phyloP scores from a whole-genome alignment of 1,284 basidiomycete genomes.

The Hypsizygus ulmarius region DNA sequence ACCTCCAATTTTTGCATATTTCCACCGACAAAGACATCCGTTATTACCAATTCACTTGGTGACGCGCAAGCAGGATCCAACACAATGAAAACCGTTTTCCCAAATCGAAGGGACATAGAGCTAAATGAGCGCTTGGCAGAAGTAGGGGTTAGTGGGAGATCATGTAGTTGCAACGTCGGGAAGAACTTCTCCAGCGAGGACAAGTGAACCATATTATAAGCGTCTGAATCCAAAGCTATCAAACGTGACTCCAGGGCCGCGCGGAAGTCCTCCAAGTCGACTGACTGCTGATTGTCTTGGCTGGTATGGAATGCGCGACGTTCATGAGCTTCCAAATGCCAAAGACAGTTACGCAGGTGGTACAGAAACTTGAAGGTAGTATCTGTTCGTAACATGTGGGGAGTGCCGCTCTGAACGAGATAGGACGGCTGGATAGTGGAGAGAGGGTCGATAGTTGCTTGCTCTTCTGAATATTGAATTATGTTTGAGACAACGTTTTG shows the following conservation, averaged over 20 bases:
- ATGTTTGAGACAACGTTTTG: constrained; percentile 43
- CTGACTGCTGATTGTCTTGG: constrained; percentile 3
- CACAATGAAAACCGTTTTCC: constrained; percentile 27
- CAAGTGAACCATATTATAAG: constrained; percentile 29
- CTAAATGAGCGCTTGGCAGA: background rate
- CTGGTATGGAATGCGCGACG: constrained; percentile 6
- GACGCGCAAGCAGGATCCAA: constrained; percentile 28
- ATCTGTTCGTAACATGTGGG: constrained; percentile 62
- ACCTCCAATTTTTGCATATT: constrained; percentile 32
- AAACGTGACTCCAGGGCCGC: constrained; percentile 42
- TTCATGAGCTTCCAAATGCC: constrained; percentile 27
- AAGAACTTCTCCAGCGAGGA: constrained; percentile 35
- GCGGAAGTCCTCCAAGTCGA: constrained; percentile 24
- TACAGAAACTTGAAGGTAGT: constrained; percentile 68
- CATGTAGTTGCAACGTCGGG: constrained; percentile 15
- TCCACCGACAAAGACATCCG: constrained; percentile 25
- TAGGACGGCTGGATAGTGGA: constrained; percentile 80
- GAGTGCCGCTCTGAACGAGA: constrained; percentile 69
- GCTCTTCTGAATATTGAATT: constrained; percentile 45
- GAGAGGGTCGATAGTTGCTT: constrained; percentile 64
- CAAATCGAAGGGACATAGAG: constrained; percentile 26
- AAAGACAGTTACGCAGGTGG: constrained; percentile 63
- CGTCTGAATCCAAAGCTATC: constrained; percentile 46
- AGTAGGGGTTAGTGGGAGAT: background rate
- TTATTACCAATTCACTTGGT: constrained; percentile 31